A percentile compares a stretch with the other conserved stretches of the same genome.
Conservation (phyloP, 2,329 filamentous ascomycete species). For the Xylaria digitata region DNA sequence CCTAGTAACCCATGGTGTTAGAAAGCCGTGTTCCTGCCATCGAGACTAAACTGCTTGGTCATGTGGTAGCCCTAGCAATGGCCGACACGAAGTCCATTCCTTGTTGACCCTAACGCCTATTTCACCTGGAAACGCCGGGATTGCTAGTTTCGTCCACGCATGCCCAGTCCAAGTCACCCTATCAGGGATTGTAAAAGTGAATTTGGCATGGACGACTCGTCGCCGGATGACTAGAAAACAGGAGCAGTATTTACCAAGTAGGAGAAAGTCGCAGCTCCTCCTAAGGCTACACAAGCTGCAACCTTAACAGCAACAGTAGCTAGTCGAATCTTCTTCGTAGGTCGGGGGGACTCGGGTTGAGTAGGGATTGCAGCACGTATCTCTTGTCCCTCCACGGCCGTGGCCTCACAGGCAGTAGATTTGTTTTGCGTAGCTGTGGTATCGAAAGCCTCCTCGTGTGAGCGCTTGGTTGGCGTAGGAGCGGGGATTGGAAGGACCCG, state of each 20-base stretch:
- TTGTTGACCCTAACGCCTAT: constrained; percentile 18
- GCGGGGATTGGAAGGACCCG: background rate
- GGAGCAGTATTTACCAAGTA: constrained; percentile 47
- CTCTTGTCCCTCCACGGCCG: background rate
- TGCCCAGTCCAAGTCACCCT: background rate
- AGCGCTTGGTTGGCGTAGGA: constrained; percentile 40
- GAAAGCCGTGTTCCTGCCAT: background rate
- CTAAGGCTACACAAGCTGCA: constrained; percentile 48
- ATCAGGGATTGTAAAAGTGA: background rate
- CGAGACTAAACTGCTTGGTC: background rate
- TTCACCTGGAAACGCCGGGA: constrained; percentile 25
- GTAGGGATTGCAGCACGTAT: constrained; percentile 6
- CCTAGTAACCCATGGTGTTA: background rate
- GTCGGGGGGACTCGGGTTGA: constrained; percentile 31
- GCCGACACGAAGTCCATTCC: constrained; percentile 7
- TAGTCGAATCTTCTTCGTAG: constrained; percentile 48
- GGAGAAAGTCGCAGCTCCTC: constrained; percentile 48
- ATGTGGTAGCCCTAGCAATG: constrained; percentile 10
- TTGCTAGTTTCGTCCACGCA: background rate
- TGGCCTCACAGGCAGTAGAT: background rate
- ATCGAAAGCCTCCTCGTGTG: constrained; percentile 45
- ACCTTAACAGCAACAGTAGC: constrained; percentile 41
- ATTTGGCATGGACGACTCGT: background rate
- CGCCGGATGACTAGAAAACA: constrained; percentile 32
- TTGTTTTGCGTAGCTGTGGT: too few species aligned